Evolutionary conservation across 352 stramenopile genomes (phyloP).

Genomic region (Phytopythium delawarense): DNA sequence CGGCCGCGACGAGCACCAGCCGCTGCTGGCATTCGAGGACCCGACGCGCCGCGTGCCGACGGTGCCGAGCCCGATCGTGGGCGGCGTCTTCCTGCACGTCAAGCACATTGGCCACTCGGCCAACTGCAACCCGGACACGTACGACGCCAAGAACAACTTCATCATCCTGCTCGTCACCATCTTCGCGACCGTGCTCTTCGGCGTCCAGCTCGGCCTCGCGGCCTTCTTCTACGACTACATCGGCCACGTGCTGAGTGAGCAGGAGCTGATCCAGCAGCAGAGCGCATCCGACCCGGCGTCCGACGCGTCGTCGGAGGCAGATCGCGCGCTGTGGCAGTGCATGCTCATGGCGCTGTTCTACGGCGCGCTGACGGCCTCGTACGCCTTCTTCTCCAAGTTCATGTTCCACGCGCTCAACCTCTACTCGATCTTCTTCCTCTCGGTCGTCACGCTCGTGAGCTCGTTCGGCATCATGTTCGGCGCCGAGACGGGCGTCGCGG

Average conservation of each 20-base stretch:
- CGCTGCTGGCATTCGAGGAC: conserved; percentile 64
- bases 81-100: conserved; percentile 78
- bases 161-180: conserved; percentile 85
- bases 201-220: conserved; percentile 69
- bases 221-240: conserved; percentile 83
- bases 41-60: conserved; percentile 70
- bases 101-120: conserved; percentile 66
- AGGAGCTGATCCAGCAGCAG: conserved; percentile 4
- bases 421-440: conserved; percentile 73
- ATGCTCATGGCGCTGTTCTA: conserved; percentile 74
- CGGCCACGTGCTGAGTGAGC: conserved; percentile 40
- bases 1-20: conserved; percentile 55
- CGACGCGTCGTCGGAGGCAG: conserved; percentile 13
- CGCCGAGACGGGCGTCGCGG: conserved; percentile 42
- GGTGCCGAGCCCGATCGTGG: conserved; percentile 73
- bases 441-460: conserved; percentile 54
- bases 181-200: conserved; percentile 69
- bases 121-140: conserved; percentile 78
- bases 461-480: conserved; percentile 70
- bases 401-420: conserved; percentile 75
- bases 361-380: conserved; percentile 65
- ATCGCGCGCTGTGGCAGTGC: conserved; percentile 51
- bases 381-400: conserved; percentile 69
- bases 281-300: no score
- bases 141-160: conserved; percentile 80